Percentiles rank a stretch among this genome's conserved stretches.
These are phyloP conservation scores for Pseudonitzschia pungens DNA, from an alignment of 108 stramenopile genomes.

Conservation along the genomic window DNA sequence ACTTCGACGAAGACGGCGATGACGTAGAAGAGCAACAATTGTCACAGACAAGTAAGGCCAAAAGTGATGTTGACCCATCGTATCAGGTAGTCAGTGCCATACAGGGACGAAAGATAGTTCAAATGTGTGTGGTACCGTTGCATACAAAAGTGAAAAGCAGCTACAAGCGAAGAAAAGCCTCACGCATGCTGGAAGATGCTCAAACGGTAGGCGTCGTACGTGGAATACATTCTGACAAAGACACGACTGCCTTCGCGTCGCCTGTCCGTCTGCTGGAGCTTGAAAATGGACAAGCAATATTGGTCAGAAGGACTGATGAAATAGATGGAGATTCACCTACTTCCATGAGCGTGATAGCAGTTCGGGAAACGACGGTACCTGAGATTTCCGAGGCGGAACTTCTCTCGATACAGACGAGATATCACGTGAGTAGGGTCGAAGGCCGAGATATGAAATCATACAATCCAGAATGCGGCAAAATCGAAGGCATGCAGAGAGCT, in stretches of 20 bases:
- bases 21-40: neutral
- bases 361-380: conserved; percentile 12
- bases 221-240: neutral
- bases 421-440: neutral
- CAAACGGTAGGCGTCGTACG: neutral
- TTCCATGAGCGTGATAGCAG: neutral
- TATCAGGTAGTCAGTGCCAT: conserved; percentile 21
- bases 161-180: neutral
- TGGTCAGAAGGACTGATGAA: conserved; percentile 15
- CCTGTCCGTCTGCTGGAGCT: conserved; percentile 34
- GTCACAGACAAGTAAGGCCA: neutral
- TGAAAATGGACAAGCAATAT: conserved; percentile 34
- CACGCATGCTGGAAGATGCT: neutral
- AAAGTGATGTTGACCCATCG: neutral
- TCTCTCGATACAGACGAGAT: conserved; percentile 4
- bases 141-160: neutral
- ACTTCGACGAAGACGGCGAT: neutral
- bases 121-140: conserved; percentile 19
- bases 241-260: conserved; percentile 16
- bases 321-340: conserved; percentile 2
- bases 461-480: conserved; percentile 15
- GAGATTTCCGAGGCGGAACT: neutral
- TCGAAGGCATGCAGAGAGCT: conserved; percentile 25
- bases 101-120: conserved; percentile 28
- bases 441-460: conserved; percentile 18